Percentiles rank a stretch among this genome's conserved stretches.
These are phyloP conservation scores for Lithocarpus polystachyus DNA, from an alignment of 306 rosid genomes.

Conservation along the genomic window DNA sequence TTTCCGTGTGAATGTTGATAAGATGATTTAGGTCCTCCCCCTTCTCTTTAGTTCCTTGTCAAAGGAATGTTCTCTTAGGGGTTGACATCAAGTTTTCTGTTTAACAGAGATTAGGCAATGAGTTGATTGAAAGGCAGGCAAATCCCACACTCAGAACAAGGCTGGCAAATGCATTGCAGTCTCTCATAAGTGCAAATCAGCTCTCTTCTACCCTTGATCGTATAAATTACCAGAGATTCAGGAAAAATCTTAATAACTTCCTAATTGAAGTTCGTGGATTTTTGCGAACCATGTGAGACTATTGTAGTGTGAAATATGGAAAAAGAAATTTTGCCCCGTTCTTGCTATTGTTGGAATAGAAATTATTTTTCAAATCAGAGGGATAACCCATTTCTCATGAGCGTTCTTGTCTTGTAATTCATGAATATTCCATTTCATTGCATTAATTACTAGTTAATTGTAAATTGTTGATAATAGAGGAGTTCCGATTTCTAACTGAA, in stretches of 20 bases:
- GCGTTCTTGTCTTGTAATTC: not conserved
- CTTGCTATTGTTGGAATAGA: not conserved
- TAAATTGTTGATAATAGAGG: not conserved
- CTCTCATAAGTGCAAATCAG: conserved; percentile 77
- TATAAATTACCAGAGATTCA: conserved; percentile 71
- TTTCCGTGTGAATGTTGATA: not conserved
- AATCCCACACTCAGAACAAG: conserved; percentile 64
- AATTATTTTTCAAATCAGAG: not conserved
- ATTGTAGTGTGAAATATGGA: not conserved
- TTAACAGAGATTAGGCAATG: conserved; percentile 67
- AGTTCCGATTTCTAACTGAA: not conserved
- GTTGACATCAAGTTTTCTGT: conserved; percentile 1
- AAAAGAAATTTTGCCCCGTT: not conserved
- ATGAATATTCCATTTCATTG: not conserved
- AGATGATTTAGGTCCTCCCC: not conserved
- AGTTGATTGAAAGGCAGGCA: conserved; percentile 71
- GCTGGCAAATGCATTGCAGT: conserved; percentile 67
- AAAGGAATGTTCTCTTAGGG: conserved; percentile 17
- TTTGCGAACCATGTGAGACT: conserved; percentile 63
- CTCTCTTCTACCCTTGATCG: conserved; percentile 80
- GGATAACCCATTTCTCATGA: not conserved
- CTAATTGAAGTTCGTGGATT: conserved; percentile 86
- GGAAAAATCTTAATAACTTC: conserved; percentile 78
- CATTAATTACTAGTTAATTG: not conserved
- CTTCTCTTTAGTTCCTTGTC: not conserved